A percentile compares a stretch with the other conserved stretches of the same genome.
phyloP scores from a whole-genome alignment of 2,329 filamentous ascomycete species.

The Pestalotiopsis fici region DNA sequence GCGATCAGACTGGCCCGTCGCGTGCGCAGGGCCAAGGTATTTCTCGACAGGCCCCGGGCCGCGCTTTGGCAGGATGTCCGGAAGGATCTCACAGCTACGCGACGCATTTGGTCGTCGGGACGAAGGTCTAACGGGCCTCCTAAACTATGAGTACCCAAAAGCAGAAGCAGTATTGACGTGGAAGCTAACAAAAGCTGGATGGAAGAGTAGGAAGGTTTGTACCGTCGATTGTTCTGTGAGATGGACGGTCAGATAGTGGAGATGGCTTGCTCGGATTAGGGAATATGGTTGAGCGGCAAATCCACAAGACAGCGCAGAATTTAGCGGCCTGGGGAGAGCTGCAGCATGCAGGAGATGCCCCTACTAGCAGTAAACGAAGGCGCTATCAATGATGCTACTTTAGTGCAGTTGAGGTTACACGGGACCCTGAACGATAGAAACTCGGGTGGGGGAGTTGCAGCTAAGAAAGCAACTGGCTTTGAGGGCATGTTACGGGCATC shows the following conservation, averaged over 20 bases:
- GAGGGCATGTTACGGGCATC: not conserved
- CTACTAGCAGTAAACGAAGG: not conserved
- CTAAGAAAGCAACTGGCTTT: not conserved
- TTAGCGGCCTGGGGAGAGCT: too few relatives aligned
- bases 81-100: slow-evolving; percentile 67
- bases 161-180: not conserved
- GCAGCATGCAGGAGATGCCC: too few relatives aligned
- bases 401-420: not conserved
- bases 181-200: not conserved
- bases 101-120: slow-evolving; percentile 64
- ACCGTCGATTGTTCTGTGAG: not conserved
- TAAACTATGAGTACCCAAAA: slow-evolving; percentile 1
- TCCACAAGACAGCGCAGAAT: too few relatives aligned
- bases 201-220: not conserved
- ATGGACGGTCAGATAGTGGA: not conserved
- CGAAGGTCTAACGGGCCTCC: slow-evolving; percentile 8
- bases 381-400: not conserved
- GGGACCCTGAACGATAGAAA: not conserved
- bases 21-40: slow-evolving; percentile 31
- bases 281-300: too few relatives aligned
- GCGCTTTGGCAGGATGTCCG: slow-evolving; percentile 68
- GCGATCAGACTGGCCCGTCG: slow-evolving; percentile 18
- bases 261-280: not conserved
- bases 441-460: not conserved
- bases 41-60: slow-evolving; percentile 60